Conservation (phyloP, 2,329 filamentous ascomycete genomes). For the Sordariomycetes sp. region DNA sequence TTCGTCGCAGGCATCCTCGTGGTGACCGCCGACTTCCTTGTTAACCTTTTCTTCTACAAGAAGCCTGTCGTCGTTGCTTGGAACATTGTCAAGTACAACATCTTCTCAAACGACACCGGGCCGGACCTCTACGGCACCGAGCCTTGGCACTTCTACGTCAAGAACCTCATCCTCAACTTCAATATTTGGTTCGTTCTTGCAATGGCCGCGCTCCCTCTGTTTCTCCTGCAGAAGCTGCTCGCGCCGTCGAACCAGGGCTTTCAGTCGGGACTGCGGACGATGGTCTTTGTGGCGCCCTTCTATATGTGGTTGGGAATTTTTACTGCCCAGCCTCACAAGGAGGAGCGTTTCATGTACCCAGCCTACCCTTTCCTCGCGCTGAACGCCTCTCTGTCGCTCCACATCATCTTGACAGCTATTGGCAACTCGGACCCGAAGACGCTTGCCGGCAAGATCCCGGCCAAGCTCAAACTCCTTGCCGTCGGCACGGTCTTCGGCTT, state of each 20-base stretch:
- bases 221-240: conserved; percentile 62
- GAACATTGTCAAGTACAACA: conserved; percentile 94
- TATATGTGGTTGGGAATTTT: conserved; percentile 94
- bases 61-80: conserved; percentile 69
- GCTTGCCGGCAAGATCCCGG: conserved; percentile 62
- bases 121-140: conserved; percentile 93
- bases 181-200: conserved; percentile 88
- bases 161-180: conserved; percentile 88
- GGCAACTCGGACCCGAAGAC: conserved; percentile 61
- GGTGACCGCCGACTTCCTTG: conserved; percentile 55
- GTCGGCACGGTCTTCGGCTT: conserved; percentile 53
- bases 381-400: conserved; percentile 77
- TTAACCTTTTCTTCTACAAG: conserved; percentile 82
- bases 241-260: conserved; percentile 52
- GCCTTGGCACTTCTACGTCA: conserved; percentile 93
- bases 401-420: conserved; percentile 68
- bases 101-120: conserved; percentile 73
- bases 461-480: conserved; percentile 59
- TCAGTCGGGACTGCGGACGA: conserved; percentile 61
- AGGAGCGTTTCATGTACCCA: conserved; percentile 98
- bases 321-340: conserved; percentile 88
- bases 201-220: conserved; percentile 62
- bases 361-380: conserved; percentile 84
- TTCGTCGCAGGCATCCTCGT: conserved; percentile 55
- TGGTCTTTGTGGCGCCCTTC: conserved; percentile 76